Conservation (phyloP, 805 yeast species). For the Saccharomycopsis fodiens region DNA sequence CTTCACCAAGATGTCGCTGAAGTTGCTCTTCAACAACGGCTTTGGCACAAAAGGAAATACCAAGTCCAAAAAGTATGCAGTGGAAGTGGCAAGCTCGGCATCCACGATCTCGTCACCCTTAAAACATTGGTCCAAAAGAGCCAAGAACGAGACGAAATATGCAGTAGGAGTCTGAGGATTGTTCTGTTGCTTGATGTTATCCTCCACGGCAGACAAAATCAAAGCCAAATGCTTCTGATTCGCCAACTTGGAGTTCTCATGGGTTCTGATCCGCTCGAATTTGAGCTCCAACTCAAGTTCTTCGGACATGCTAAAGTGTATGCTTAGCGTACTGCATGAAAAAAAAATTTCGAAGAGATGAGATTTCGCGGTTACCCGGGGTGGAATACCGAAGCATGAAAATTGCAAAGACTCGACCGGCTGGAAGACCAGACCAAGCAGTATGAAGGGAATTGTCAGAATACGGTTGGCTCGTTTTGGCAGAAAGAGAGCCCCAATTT, state of each 20-base stretch:
- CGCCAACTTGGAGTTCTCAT: slow-evolving; percentile 69
- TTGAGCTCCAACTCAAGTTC: slow-evolving; percentile 50
- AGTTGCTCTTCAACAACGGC: slow-evolving; percentile 61
- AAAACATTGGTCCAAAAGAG: slow-evolving; percentile 69
- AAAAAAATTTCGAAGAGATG: slow-evolving; percentile 3
- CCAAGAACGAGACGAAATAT: slow-evolving; percentile 76
- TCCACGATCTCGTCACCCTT: slow-evolving; percentile 49
- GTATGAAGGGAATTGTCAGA: slow-evolving; percentile 69
- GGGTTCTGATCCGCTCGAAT: slow-evolving; percentile 61
- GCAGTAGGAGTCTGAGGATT: slow-evolving; percentile 63
- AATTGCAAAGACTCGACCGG: neutral
- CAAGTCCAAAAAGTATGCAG: slow-evolving; percentile 76
- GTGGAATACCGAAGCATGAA: no score
- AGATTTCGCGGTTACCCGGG: neutral
- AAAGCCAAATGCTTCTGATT: slow-evolving; percentile 83
- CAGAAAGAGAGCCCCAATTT: slow-evolving; percentile 76
- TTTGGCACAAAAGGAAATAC: slow-evolving; percentile 69
- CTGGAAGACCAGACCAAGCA: neutral
- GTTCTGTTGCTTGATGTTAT: slow-evolving; percentile 63
- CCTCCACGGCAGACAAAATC: slow-evolving; percentile 84
- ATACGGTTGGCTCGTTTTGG: slow-evolving; percentile 93
- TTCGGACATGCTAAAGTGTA: neutral
- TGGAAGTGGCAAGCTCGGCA: slow-evolving; percentile 56
- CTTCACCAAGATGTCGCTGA: slow-evolving; percentile 68
- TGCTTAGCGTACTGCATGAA: neutral